These are phyloP conservation scores for Aristolochia californica DNA, from an alignment of 164 flowering plant species.

Conservation along the genomic window DNA sequence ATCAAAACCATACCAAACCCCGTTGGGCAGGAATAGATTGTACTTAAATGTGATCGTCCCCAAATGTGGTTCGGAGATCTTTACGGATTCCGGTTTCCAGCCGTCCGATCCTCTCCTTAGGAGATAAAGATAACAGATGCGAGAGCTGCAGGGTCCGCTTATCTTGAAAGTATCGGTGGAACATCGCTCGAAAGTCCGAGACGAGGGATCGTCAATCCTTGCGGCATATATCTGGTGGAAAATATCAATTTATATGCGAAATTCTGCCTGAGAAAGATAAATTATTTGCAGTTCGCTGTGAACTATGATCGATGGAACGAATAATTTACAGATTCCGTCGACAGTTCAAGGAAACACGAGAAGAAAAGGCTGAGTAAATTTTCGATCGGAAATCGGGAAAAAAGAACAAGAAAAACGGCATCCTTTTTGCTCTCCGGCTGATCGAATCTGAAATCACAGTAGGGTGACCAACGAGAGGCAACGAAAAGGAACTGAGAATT, in stretches of 20 bases:
- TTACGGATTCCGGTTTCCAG: conserved; percentile 53
- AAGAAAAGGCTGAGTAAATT: too few relatives aligned
- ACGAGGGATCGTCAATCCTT: conserved; percentile 57
- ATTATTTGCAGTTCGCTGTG: too few relatives aligned
- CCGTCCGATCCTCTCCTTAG: conserved; percentile 55
- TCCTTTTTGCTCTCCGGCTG: too few relatives aligned
- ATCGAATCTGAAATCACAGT: too few relatives aligned
- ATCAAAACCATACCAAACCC: conserved; percentile 58
- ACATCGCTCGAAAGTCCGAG: conserved; percentile 58
- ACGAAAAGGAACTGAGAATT: too few relatives aligned
- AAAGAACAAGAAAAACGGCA: too few relatives aligned
- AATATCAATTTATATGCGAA: not conserved
- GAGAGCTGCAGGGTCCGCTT: conserved; percentile 52
- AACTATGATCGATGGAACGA: too few relatives aligned
- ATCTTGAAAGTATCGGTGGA: conserved; percentile 62
- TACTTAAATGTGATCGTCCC: conserved; percentile 29
- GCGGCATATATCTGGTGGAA: conserved; percentile 52
- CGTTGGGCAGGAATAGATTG: conserved; percentile 36
- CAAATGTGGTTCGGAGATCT: conserved; percentile 20
- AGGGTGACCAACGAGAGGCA: too few relatives aligned
- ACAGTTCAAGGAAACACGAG: too few relatives aligned
- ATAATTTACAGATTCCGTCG: too few relatives aligned
- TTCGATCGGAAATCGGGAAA: too few relatives aligned
- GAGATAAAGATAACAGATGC: conserved; percentile 50
- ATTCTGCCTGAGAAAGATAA: too few relatives aligned